These are phyloP conservation scores for Erythrobasidium yunnanense DNA, from an alignment of 768 basidiomycete genomes.

Conservation along the genomic window DNA sequence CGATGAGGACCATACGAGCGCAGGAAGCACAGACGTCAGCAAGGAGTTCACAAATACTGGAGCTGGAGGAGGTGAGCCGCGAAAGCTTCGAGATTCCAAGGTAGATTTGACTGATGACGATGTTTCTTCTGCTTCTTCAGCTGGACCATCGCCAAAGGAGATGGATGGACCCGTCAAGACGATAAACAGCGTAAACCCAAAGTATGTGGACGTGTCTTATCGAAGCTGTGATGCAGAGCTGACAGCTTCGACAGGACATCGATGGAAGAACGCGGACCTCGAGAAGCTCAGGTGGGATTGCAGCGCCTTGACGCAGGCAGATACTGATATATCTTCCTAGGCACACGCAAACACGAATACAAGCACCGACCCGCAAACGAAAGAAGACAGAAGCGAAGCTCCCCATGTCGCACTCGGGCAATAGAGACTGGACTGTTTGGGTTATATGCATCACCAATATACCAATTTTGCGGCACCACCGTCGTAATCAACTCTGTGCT, in stretches of 20 bases:
- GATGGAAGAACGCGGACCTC: background rate
- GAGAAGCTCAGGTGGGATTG: background rate
- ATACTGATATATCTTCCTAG: background rate
- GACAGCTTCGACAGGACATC: too few relatives aligned
- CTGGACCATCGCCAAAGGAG: background rate
- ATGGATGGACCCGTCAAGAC: background rate
- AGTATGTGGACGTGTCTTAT: background rate
- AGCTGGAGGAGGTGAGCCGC: background rate
- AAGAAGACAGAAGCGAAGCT: background rate
- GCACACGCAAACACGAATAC: background rate
- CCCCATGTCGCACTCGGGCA: too few relatives aligned
- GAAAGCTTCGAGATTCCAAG: background rate
- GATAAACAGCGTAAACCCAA: background rate
- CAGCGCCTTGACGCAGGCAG: too few relatives aligned
- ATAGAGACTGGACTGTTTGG: too few relatives aligned
- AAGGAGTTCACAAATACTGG: background rate
- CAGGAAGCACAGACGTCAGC: background rate
- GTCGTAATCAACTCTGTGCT: too few relatives aligned
- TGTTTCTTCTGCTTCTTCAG: background rate
- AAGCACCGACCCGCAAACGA: background rate
- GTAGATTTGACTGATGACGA: background rate
- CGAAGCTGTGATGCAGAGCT: background rate
- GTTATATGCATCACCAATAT: too few relatives aligned
- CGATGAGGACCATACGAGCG: background rate
- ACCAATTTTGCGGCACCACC: too few relatives aligned